Base-by-base conservation (phyloP, 177 flowering plant species). In the Telopea speciosissima region DNA sequence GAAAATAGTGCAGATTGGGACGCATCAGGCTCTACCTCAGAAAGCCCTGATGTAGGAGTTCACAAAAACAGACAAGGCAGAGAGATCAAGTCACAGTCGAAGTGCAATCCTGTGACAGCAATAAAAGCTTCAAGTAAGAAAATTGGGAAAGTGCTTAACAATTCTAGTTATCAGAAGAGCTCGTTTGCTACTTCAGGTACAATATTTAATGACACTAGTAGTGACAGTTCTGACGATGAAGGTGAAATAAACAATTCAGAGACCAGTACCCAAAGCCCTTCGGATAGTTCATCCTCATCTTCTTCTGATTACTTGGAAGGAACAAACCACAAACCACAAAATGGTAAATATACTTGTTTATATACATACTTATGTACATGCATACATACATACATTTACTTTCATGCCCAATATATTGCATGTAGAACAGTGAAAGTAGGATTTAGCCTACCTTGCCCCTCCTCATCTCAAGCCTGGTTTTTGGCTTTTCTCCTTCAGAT, bases 231-330 rank as follows among this genome's bases (percentile, higher is more conserved):
- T 74, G 79, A 76, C 24, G 84, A 83, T 70, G 83, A 76, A 54
- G 81, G 78, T 66, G 79, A 59, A 58, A 40, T 22, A 58, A 74
- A 64, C 25, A 56, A 72, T 77, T 87, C 90, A 23, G 85, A 80
- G 78, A 77, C 81, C 52, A 80, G 87, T 75, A 82, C 87, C 49
- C 75, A 68, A 72, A 79, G 80, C 72, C 86, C 85, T 62, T 83
- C 88, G 40, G 84, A 82, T 75, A 33, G 66, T 76, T 81, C 82
- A 67, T 79, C 82, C 26, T 74, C 85, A 44, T 88, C 90, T 65
- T 74, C 85, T 44, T 88, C 90, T 65, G 84, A 76, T 68, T 68
- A 74, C 67, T 83, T 91, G 8, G 83, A 77, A 24, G 83, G 79
- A 26, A 85, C 78, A 58, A 74, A 78, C 67, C 73, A 65, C 66